Percentiles rank a stretch among this genome's conserved stretches.
These are phyloP conservation scores for Volutella citrinella DNA, from an alignment of 2,329 filamentous ascomycete genomes.

Conservation along the genomic window DNA sequence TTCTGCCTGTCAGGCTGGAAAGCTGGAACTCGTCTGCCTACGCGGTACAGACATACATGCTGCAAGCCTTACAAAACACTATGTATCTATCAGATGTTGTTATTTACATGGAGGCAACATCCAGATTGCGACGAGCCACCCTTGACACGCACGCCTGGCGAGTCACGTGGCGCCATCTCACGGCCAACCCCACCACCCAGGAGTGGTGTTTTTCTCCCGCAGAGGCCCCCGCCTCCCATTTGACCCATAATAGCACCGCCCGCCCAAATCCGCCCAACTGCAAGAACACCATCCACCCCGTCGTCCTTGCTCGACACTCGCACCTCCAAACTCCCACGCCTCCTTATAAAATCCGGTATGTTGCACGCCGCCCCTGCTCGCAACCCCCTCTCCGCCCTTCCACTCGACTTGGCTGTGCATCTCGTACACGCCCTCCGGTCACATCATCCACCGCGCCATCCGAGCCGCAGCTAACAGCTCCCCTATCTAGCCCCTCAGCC, in stretches of 20 bases:
- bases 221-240: conserved; percentile 21
- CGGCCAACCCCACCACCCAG: conserved; percentile 31
- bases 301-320: no score
- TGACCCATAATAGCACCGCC: not conserved
- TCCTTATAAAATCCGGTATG: conserved; percentile 18
- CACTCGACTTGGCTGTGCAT: not conserved
- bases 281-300: conserved; percentile 13
- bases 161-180: conserved; percentile 32
- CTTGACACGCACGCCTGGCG: conserved; percentile 17
- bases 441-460: conserved; percentile 2
- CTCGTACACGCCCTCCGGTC: not conserved
- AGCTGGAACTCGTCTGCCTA: no score
- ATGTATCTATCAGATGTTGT: no score
- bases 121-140: no score
- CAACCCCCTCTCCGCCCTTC: conserved; percentile 1
- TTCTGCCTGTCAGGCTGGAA: no score
- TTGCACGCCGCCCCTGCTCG: not conserved
- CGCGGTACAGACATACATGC: no score
- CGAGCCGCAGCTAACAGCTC: conserved; percentile 24
- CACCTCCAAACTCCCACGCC: conserved; percentile 19
- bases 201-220: conserved; percentile 32
- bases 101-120: no score
- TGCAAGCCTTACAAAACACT: no score
- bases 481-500: conserved; percentile 23
- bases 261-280: conserved; percentile 18